A percentile compares a stretch with the other conserved stretches of the same genome.
phyloP scores from a whole-genome alignment of 2,329 filamentous ascomycete species.

The Pseudogymnoascus pannorum region DNA sequence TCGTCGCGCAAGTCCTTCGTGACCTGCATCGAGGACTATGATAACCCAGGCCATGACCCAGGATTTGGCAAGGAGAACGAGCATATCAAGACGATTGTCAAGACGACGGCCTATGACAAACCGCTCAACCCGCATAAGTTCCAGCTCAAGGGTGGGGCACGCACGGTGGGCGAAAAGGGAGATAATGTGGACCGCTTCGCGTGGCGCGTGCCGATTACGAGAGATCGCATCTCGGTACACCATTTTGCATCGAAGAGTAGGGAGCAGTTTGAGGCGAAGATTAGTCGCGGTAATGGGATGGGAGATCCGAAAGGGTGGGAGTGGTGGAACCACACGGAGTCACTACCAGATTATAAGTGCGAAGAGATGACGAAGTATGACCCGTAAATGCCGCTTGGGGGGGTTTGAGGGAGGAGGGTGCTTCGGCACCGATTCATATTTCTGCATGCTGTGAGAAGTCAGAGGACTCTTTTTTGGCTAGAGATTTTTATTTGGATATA shows the following conservation, averaged over 20 bases:
- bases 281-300: slow-evolving; percentile 24
- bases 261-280: slow-evolving; percentile 28
- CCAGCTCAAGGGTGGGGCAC: slow-evolving; percentile 14
- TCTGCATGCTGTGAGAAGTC: background rate
- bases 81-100: slow-evolving; percentile 30
- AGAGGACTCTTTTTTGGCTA: background rate
- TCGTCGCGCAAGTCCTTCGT: slow-evolving; percentile 26
- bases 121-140: slow-evolving; percentile 24
- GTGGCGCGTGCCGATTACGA: slow-evolving; percentile 25
- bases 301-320: slow-evolving; percentile 19
- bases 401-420: background rate
- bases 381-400: slow-evolving; percentile 12
- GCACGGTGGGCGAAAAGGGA: slow-evolving; percentile 25
- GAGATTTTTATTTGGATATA: background rate
- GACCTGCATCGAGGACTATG: slow-evolving; percentile 22
- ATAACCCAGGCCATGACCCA: slow-evolving; percentile 15
- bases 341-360: slow-evolving; percentile 20
- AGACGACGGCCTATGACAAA: slow-evolving; percentile 19
- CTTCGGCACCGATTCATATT: background rate
- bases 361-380: slow-evolving; percentile 23
- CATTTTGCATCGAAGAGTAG: slow-evolving; percentile 30
- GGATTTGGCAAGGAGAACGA: slow-evolving; percentile 22
- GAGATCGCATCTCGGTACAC: slow-evolving; percentile 27
- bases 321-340: slow-evolving; percentile 25
- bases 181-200: slow-evolving; percentile 19